phyloP scores from a whole-genome alignment of 1,284 basidiomycete species.

The Fomitiporia mediterranea region DNA sequence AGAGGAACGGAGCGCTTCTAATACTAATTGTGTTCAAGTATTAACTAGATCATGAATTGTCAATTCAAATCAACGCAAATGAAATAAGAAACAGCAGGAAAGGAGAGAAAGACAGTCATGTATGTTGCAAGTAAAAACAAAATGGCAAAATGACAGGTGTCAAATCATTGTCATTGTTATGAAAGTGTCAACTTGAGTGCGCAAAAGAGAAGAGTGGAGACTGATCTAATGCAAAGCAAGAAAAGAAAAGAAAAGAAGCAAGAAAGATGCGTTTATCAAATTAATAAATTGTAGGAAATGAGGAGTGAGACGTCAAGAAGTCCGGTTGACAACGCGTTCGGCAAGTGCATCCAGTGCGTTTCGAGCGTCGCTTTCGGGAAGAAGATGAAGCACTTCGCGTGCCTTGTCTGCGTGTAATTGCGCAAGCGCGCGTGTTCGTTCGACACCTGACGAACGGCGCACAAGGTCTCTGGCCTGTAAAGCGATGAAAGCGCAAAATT shows the following conservation, averaged over 20 bases:
- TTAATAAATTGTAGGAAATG: too few species aligned
- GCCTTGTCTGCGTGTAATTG: constrained; percentile 76
- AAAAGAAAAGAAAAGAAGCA: too few species aligned
- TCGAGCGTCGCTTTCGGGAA: constrained; percentile 83
- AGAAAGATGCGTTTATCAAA: constrained; percentile 13
- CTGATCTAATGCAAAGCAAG: too few species aligned
- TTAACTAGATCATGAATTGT: too few species aligned
- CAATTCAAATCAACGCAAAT: too few species aligned
- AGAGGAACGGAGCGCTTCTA: too few species aligned
- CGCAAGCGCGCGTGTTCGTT: constrained; percentile 78
- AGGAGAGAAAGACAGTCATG: not conserved
- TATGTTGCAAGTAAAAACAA: too few species aligned
- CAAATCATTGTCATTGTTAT: too few species aligned
- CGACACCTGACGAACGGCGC: constrained; percentile 68
- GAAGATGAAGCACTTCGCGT: constrained; percentile 58
- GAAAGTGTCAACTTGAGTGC: not conserved
- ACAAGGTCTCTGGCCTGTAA: constrained; percentile 72
- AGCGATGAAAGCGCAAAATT: too few species aligned
- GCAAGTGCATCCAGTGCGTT: constrained; percentile 64
- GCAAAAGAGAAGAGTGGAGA: not conserved
- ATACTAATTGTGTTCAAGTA: too few species aligned
- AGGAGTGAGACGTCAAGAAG: constrained; percentile 37
- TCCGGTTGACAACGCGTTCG: constrained; percentile 59
- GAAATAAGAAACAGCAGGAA: not conserved
- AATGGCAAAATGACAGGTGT: too few species aligned